Conservation (phyloP, 2,329 filamentous ascomycete species). For the Septoria linicola region DNA sequence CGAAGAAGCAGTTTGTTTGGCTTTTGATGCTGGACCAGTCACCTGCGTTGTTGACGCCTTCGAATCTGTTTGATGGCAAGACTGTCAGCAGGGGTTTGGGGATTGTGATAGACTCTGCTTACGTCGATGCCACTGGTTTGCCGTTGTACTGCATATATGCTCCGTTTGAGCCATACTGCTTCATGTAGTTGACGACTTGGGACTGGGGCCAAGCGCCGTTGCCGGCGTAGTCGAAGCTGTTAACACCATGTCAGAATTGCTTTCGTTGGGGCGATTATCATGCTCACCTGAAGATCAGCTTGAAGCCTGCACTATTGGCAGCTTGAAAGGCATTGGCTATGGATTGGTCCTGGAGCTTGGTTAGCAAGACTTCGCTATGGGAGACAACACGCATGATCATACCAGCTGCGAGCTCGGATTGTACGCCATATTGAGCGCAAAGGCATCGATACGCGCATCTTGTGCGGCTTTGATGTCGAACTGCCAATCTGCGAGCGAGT, state of each 20-base stretch:
- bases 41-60: constrained; percentile 43
- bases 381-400: neutral
- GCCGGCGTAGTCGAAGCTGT: constrained; percentile 54
- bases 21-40: constrained; percentile 50
- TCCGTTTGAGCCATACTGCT: constrained; percentile 45
- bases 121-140: constrained; percentile 54
- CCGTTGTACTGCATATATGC: constrained; percentile 53
- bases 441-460: constrained; percentile 45
- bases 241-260: neutral
- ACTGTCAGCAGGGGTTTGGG: neutral
- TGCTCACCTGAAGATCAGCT: constrained; percentile 54
- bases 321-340: constrained; percentile 50
- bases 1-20: constrained; percentile 43
- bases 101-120: too few species aligned
- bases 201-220: constrained; percentile 42
- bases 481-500: constrained; percentile 16
- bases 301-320: constrained; percentile 42
- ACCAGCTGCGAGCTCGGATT: constrained; percentile 34
- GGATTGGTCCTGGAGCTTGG: constrained; percentile 45
- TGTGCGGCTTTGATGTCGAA: constrained; percentile 22
- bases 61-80: constrained; percentile 41
- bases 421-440: constrained; percentile 53
- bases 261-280: too few species aligned
- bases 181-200: constrained; percentile 47
- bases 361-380: too few species aligned